Percentiles rank a stretch among this genome's conserved stretches.
Conservation (phyloP, 1,284 basidiomycete species). For the Cutaneotrichosporon sp. region DNA sequence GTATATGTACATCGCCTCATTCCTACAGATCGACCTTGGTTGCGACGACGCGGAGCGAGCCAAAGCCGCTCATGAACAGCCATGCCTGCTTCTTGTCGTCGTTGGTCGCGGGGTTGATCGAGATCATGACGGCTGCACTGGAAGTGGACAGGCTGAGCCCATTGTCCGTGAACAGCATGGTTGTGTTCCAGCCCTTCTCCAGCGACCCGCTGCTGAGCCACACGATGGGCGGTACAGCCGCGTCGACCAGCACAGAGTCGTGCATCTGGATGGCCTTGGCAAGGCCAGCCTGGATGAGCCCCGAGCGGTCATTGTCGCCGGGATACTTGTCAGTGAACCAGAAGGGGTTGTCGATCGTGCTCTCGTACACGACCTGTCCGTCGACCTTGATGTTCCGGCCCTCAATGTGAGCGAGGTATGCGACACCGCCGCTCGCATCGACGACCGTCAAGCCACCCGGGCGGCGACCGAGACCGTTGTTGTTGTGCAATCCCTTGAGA, state of each 20-base stretch:
- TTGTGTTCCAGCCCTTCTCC: conserved; percentile 16
- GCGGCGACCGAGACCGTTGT: conserved; percentile 39
- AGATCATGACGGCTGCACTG: conserved; percentile 25
- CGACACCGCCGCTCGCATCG: conserved; percentile 34
- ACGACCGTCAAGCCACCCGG: conserved; percentile 26
- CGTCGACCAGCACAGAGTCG: conserved; percentile 3
- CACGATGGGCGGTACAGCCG: conserved; percentile 18
- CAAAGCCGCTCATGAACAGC: conserved; percentile 33
- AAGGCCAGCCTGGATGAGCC: conserved; percentile 34
- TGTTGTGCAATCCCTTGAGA: conserved; percentile 33
- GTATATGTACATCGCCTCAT: background rate
- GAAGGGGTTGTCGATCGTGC: conserved; percentile 39
- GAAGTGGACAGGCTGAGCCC: conserved; percentile 26
- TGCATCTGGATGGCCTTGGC: conserved; percentile 14
- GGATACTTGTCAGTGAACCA: conserved; percentile 36
- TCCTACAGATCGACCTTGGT: conserved; percentile 29
- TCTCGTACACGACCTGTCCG: conserved; percentile 12
- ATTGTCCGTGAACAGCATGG: conserved; percentile 30
- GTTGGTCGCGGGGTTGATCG: conserved; percentile 26
- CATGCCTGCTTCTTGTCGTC: conserved; percentile 34
- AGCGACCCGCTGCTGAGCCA: conserved; percentile 19
- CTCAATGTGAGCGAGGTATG: conserved; percentile 17
- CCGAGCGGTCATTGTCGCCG: conserved; percentile 21
- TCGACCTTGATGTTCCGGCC: conserved; percentile 11
- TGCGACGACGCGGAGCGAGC: conserved; percentile 23